A percentile compares a stretch with the other conserved stretches of the same genome.
These are phyloP conservation scores for Porpolomopsis calyptriformis DNA, from an alignment of 768 basidiomycete genomes.

Conservation along the genomic window DNA sequence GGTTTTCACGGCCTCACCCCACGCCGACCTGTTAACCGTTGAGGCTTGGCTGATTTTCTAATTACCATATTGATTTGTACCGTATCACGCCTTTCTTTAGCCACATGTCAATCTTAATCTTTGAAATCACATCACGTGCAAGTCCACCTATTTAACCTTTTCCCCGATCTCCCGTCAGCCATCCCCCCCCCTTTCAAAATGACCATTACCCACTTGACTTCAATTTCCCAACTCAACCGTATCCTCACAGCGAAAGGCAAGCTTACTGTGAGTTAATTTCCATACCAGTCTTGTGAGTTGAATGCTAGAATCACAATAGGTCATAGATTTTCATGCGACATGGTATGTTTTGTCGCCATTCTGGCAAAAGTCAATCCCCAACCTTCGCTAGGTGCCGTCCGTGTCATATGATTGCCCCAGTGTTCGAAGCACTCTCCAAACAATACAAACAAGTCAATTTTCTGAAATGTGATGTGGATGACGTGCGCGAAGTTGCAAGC, in stretches of 20 bases:
- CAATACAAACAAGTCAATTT: constrained; percentile 67
- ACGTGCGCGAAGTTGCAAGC: constrained; percentile 54
- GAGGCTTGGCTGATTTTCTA: too few species aligned
- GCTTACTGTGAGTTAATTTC: constrained; percentile 38
- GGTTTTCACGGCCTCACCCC: background rate
- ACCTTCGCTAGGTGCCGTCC: constrained; percentile 61
- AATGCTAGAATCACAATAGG: constrained; percentile 28
- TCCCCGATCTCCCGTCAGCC: background rate
- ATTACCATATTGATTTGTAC: background rate
- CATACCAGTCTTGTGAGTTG: background rate
- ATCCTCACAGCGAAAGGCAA: constrained; percentile 52
- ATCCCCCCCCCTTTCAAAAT: constrained; percentile 20
- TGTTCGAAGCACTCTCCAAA: constrained; percentile 58
- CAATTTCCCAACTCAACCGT: constrained; percentile 50
- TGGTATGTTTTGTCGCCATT: constrained; percentile 38
- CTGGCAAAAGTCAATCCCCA: constrained; percentile 8
- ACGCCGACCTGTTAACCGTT: too few species aligned
- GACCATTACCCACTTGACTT: constrained; percentile 54
- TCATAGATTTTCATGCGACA: constrained; percentile 80
- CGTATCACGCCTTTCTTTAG: background rate
- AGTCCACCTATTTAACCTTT: background rate
- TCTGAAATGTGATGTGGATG: constrained; percentile 75
- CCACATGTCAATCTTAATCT: too few species aligned
- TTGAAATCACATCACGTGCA: background rate
- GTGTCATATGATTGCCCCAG: constrained; percentile 74